These are phyloP conservation scores for Leccinum imitatum DNA, from an alignment of 768 basidiomycete species.

Conservation along the genomic window DNA sequence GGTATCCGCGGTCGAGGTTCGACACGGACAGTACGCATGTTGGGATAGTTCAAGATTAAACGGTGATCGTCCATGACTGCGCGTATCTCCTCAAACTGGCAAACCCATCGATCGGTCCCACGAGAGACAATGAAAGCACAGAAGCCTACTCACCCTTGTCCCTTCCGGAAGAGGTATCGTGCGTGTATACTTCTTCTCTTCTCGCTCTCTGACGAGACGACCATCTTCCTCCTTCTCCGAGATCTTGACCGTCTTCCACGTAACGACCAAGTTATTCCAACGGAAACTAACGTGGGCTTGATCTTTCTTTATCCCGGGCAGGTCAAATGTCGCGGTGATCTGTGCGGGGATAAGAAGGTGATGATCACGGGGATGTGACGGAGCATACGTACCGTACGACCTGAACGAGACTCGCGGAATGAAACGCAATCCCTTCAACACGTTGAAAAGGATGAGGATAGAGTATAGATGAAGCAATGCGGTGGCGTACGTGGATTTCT, in stretches of 20 bases:
- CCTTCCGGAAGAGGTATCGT: slow-evolving; percentile 73
- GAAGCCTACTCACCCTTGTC: slow-evolving; percentile 51
- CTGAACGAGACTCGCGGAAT: slow-evolving; percentile 70
- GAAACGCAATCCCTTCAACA: slow-evolving; percentile 48
- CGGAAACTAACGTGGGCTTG: slow-evolving; percentile 78
- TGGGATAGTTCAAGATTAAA: slow-evolving; percentile 65
- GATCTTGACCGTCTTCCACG: slow-evolving; percentile 61
- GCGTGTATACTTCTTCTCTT: slow-evolving; percentile 62
- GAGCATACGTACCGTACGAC: slow-evolving; percentile 44
- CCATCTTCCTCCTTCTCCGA: slow-evolving; percentile 63
- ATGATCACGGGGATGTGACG: slow-evolving; percentile 13
- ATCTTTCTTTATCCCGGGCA: slow-evolving; percentile 67
- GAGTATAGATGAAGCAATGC: slow-evolving; percentile 6
- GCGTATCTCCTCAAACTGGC: slow-evolving; percentile 71
- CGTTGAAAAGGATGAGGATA: slow-evolving; percentile 18
- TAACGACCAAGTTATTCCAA: slow-evolving; percentile 57
- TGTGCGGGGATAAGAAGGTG: slow-evolving; percentile 32
- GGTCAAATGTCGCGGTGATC: slow-evolving; percentile 68
- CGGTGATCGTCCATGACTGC: slow-evolving; percentile 62
- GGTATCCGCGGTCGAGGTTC: slow-evolving; percentile 28
- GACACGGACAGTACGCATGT: slow-evolving; percentile 37
- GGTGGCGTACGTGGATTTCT: slow-evolving; percentile 61
- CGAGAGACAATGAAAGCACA: not conserved
- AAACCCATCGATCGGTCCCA: not conserved
- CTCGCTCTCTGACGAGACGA: slow-evolving; percentile 58